These are phyloP conservation scores for Aspergillus brunneoviolaceus DNA, from an alignment of 2,329 filamentous ascomycete genomes.

Conservation along the genomic window DNA sequence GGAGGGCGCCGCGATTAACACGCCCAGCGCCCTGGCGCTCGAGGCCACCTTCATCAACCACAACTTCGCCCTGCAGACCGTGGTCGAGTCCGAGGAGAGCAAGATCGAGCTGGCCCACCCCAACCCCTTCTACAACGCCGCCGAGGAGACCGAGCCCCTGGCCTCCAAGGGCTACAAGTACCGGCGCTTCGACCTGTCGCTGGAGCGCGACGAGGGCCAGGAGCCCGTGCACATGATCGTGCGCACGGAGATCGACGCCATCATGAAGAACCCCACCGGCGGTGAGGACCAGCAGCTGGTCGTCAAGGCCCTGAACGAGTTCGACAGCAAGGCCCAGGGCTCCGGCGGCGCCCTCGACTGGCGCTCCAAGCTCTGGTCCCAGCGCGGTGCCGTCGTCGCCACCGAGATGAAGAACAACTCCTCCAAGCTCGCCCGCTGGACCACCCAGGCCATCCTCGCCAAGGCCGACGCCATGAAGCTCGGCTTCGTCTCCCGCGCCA, in stretches of 20 bases:
- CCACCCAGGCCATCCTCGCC: constrained; percentile 91
- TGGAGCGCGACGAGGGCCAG: constrained; percentile 71
- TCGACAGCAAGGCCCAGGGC: constrained; percentile 96
- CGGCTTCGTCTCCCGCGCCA: constrained; percentile 92
- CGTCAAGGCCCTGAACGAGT: constrained; percentile 97
- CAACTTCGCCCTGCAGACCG: constrained; percentile 96
- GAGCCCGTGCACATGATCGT: constrained; percentile 91
- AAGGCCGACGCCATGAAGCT: constrained; percentile 99
- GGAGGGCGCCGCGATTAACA: constrained; percentile 76
- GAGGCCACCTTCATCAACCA: constrained; percentile 99
- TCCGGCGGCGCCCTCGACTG: constrained; percentile 94
- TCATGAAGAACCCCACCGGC: constrained; percentile 89
- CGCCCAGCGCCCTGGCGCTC: constrained; percentile 85
- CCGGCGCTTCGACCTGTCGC: constrained; percentile 90
- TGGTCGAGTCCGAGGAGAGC: constrained; percentile 73
- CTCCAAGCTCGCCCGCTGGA: constrained; percentile 98
- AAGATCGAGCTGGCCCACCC: constrained; percentile 83
- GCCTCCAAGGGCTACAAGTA: constrained; percentile 99
- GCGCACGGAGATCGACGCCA: constrained; percentile 90
- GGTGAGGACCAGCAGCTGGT: constrained; percentile 89
- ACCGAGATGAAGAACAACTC: constrained; percentile 99
- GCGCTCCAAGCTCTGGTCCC: constrained; percentile 89
- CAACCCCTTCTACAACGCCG: constrained; percentile 96
- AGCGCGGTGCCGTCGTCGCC: constrained; percentile 94
- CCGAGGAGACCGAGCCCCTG: constrained; percentile 88